phyloP scores from a whole-genome alignment of 2,329 filamentous ascomycete genomes.

The Aspergillus sp. region DNA sequence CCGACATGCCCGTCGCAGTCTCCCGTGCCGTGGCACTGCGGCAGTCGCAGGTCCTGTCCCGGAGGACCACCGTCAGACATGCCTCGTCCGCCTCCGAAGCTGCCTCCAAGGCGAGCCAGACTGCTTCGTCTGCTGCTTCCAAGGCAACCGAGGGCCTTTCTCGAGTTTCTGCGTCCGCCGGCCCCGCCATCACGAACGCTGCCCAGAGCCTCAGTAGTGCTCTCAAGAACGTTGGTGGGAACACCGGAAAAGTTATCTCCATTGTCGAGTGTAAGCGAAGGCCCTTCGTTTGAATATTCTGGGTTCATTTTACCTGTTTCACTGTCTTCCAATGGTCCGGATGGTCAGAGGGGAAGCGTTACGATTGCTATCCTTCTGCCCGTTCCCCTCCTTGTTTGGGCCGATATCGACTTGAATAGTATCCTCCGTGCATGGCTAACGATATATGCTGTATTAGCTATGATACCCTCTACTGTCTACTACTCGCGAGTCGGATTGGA shows the following conservation, averaged over 20 bases:
- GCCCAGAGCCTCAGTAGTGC: conserved; percentile 59
- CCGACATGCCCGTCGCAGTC: conserved; percentile 37
- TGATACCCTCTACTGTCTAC: conserved; percentile 80
- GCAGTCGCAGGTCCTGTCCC: conserved; percentile 41
- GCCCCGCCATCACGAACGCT: conserved; percentile 65
- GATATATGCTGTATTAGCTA: conserved; percentile 47
- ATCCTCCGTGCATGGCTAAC: conserved; percentile 16
- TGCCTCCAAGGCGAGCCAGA: conserved; percentile 39
- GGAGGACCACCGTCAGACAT: conserved; percentile 39
- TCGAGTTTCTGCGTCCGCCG: conserved; percentile 70
- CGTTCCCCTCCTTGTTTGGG: conserved; percentile 12
- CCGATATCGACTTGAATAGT: neutral
- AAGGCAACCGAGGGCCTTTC: conserved; percentile 79
- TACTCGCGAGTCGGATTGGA: conserved; percentile 86
- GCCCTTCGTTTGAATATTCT: conserved; percentile 7
- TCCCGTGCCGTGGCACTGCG: conserved; percentile 37
- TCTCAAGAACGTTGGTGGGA: conserved; percentile 70
- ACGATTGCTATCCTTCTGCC: conserved; percentile 2
- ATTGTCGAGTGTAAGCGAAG: conserved; percentile 72
- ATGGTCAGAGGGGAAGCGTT: neutral
- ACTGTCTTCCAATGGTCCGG: neutral
- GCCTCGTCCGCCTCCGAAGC: conserved; percentile 40
- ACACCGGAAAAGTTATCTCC: conserved; percentile 67
- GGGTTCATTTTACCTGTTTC: conserved; percentile 7
- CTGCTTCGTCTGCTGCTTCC: conserved; percentile 33